Conservation (phyloP, 73 alveolate genomes). For the Halteria grandinella region DNA sequence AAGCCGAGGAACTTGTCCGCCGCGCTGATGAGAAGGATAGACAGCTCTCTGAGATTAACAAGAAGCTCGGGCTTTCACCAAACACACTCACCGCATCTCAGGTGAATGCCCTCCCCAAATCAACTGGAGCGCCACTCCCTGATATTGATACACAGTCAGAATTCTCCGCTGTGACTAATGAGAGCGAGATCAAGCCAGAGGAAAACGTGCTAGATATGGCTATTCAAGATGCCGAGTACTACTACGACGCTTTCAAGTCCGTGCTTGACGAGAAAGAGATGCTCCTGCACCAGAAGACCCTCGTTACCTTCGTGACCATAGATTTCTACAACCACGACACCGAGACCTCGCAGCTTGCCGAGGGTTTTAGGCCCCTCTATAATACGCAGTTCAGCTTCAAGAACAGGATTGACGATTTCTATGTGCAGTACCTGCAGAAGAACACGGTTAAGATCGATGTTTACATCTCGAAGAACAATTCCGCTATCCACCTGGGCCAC, state of each 20-base stretch:
- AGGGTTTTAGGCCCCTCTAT: conserved; percentile 89
- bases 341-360: conserved; percentile 86
- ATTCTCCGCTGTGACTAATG: conserved; percentile 79
- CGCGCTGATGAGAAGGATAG: conserved; percentile 85
- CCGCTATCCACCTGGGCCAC: conserved; percentile 73
- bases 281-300: conserved; percentile 68
- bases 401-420: conserved; percentile 85
- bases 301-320: conserved; percentile 89
- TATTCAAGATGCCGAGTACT: conserved; percentile 78
- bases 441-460: conserved; percentile 80
- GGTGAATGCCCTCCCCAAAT: conserved; percentile 14
- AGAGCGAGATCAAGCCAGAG: conserved; percentile 70
- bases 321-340: conserved; percentile 97
- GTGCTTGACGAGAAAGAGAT: conserved; percentile 66
- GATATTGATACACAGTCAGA: conserved; percentile 77
- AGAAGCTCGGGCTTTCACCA: conserved; percentile 49
- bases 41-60: conserved; percentile 64
- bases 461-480: conserved; percentile 82
- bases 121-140: too few species aligned
- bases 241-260: conserved; percentile 60
- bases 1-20: conserved; percentile 84
- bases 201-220: conserved; percentile 85
- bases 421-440: conserved; percentile 81
- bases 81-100: conserved; percentile 52
- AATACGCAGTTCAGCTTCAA: conserved; percentile 89